Conservation (phyloP, 345 rosid species). For the Eucalyptus marginata region DNA sequence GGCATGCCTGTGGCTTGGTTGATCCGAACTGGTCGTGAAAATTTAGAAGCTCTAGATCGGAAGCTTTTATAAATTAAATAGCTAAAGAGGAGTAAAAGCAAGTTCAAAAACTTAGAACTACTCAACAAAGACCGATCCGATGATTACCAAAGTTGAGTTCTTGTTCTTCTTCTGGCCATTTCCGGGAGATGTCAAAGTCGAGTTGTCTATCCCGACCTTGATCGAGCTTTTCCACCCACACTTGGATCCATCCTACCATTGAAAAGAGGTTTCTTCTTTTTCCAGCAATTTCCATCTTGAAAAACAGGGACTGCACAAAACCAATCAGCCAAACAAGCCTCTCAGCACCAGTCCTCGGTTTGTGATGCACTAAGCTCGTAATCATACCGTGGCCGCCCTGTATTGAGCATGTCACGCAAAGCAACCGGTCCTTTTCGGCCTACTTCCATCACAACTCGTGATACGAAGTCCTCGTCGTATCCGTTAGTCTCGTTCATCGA, state of each 20-base stretch:
- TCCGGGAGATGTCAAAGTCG: not conserved
- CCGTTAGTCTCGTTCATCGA: slow-evolving; percentile 12
- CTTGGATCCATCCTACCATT: slow-evolving; percentile 9
- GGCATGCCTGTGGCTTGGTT: not conserved
- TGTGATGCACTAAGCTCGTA: not conserved
- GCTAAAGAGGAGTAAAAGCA: not conserved
- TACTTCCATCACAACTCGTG: slow-evolving; percentile 10
- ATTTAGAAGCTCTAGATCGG: not conserved
- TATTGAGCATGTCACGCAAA: not conserved
- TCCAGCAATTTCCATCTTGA: slow-evolving; percentile 16
- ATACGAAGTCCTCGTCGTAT: slow-evolving; percentile 15
- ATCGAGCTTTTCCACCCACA: slow-evolving; percentile 6
- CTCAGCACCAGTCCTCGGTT: not conserved
- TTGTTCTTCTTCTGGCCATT: not conserved
- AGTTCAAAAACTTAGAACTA: not conserved
- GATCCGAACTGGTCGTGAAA: not conserved
- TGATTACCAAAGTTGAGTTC: not conserved
- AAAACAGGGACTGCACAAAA: slow-evolving; percentile 31
- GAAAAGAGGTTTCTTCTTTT: slow-evolving; percentile 37
- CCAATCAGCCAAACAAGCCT: slow-evolving; percentile 38
- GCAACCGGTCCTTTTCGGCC: not conserved
- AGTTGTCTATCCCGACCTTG: slow-evolving; percentile 11
- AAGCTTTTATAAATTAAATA: not conserved
- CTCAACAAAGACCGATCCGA: not conserved
- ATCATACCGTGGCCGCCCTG: slow-evolving; percentile 17